Evolutionary conservation across 768 basidiomycete genomes (phyloP).

Genomic region (Termitomyces sp.): DNA sequence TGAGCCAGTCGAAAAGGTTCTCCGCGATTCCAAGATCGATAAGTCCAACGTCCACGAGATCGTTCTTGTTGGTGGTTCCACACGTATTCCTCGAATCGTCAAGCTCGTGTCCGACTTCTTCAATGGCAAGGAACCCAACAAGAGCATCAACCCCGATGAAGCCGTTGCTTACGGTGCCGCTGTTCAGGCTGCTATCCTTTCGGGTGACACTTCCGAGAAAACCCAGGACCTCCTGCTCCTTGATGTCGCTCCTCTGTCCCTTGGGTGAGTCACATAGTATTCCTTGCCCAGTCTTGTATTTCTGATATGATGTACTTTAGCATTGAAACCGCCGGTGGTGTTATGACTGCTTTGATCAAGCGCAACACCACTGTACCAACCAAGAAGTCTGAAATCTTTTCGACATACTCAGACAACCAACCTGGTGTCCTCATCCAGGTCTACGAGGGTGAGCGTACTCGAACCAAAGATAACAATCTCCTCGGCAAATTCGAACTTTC

Average conservation of each 20-base stretch:
- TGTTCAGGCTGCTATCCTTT: constrained; percentile 96
- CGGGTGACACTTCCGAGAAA: constrained; percentile 97
- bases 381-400: constrained; percentile 98
- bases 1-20: constrained; percentile 96
- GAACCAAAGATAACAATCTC: constrained; percentile 97
- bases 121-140: constrained; percentile 98
- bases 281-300: constrained; percentile 14
- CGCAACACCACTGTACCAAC: constrained; percentile 98
- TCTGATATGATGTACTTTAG: constrained; percentile 24
- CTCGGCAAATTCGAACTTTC: constrained; percentile 98
- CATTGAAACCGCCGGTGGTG: constrained; percentile 99
- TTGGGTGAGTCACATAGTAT: constrained; percentile 37
- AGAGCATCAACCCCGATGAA: constrained; percentile 99
- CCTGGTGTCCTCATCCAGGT: constrained; percentile 98
- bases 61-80: constrained; percentile 96
- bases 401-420: constrained; percentile 98
- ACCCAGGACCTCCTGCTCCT: constrained; percentile 95
- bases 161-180: constrained; percentile 99
- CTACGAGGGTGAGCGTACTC: constrained; percentile 96
- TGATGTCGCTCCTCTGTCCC: constrained; percentile 87
- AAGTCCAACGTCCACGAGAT: constrained; percentile 95
- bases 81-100: constrained; percentile 96
- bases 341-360: constrained; percentile 98
- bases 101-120: constrained; percentile 99
- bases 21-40: constrained; percentile 98